phyloP scores from a whole-genome alignment of 257 asterid species.

The Petrea volubilis region DNA sequence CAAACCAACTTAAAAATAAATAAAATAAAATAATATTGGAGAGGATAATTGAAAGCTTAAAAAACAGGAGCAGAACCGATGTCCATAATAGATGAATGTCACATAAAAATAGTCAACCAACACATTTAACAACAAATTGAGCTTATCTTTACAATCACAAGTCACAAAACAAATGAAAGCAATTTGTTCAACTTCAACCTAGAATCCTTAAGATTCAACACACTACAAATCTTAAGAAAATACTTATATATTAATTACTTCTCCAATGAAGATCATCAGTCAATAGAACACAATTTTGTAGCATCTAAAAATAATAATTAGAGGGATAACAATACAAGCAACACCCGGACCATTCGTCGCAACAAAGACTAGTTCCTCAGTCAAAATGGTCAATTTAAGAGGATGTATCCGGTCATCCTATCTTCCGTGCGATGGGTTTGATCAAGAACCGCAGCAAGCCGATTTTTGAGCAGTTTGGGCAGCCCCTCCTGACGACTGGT shows the following conservation, averaged over 20 bases:
- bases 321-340: slow-evolving; percentile 49
- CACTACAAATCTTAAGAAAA: slow-evolving; percentile 14
- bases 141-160: background rate
- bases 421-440: slow-evolving; percentile 20
- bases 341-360: slow-evolving; percentile 27
- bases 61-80: too few species aligned
- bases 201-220: slow-evolving; percentile 19
- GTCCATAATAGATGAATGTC: too few species aligned
- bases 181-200: background rate
- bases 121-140: background rate
- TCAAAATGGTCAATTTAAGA: slow-evolving; percentile 37
- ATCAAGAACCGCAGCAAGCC: slow-evolving; percentile 83
- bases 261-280: slow-evolving; percentile 35
- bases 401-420: slow-evolving; percentile 29
- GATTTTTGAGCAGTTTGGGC: slow-evolving; percentile 67
- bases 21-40: too few species aligned
- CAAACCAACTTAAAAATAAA: too few species aligned
- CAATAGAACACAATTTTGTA: slow-evolving; percentile 36
- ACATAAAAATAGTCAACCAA: too few species aligned
- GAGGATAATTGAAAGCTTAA: too few species aligned
- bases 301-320: slow-evolving; percentile 42
- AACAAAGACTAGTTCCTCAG: slow-evolving; percentile 40
- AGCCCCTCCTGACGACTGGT: slow-evolving; percentile 60
- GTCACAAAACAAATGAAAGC: background rate
- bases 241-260: slow-evolving; percentile 31